Evolutionary conservation across 2,329 filamentous ascomycete genomes (phyloP).

Genomic region (Aotearoamyces nothofagi): DNA sequence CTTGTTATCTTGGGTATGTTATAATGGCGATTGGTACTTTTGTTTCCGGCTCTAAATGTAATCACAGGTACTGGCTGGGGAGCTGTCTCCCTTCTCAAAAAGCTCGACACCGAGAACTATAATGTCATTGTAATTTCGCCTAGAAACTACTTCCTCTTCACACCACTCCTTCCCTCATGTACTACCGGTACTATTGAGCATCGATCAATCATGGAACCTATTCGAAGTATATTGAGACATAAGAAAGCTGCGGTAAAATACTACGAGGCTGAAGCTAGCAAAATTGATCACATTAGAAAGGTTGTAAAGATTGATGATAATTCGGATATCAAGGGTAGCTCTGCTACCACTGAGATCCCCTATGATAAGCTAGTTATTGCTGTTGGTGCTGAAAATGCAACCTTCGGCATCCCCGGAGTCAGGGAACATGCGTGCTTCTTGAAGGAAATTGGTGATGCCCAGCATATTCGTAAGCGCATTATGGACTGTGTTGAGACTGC

Average conservation of each 20-base stretch:
- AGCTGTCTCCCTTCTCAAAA: slow-evolving; percentile 91
- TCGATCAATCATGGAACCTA: slow-evolving; percentile 98
- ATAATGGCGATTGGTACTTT: slow-evolving; percentile 5
- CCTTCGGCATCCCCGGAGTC: slow-evolving; percentile 93
- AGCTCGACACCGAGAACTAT: slow-evolving; percentile 97
- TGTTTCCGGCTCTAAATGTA: no score
- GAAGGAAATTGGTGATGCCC: slow-evolving; percentile 94
- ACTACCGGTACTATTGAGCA: slow-evolving; percentile 97
- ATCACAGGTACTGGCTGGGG: slow-evolving; percentile 85
- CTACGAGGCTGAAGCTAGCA: slow-evolving; percentile 95
- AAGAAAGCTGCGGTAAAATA: slow-evolving; percentile 90
- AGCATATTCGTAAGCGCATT: slow-evolving; percentile 93
- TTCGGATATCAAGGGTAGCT: slow-evolving; percentile 79
- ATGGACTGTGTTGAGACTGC: slow-evolving; percentile 99
- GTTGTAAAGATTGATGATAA: slow-evolving; percentile 81
- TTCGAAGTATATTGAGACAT: slow-evolving; percentile 87
- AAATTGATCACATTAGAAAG: slow-evolving; percentile 86
- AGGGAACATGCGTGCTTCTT: slow-evolving; percentile 93
- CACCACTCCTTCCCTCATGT: slow-evolving; percentile 89
- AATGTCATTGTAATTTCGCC: slow-evolving; percentile 96
- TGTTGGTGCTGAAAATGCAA: slow-evolving; percentile 95
- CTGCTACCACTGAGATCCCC: slow-evolving; percentile 71
- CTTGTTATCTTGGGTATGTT: slow-evolving; percentile 77
- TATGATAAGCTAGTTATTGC: slow-evolving; percentile 98
- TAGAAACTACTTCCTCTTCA: slow-evolving; percentile 99